Base-by-base conservation (phyloP, 2,329 filamentous ascomycete species). In the Exophiala dermatitidis region DNA sequence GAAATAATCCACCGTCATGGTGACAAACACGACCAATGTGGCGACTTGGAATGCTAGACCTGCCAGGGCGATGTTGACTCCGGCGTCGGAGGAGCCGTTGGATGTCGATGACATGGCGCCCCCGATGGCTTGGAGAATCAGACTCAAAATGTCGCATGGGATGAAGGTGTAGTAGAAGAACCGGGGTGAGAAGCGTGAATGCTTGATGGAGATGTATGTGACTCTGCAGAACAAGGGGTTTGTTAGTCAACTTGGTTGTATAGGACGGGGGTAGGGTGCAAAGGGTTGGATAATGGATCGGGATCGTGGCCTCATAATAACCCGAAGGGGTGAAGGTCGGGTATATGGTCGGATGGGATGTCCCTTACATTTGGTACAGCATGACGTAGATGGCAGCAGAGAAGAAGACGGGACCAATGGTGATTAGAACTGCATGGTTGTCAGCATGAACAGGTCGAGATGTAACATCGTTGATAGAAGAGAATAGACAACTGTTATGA, bases 361-460 rank as follows among this genome's bases (percentile, higher is more conserved):
- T 8, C 8, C 28, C 65, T 56, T 49, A 67, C 66, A 71, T 66
- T 50, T 68, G 64, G n/a, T 70, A 70, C 31, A 85, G 73, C 31
- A 80, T 83, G 50, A 86, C 76, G 65, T 86, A 87, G 63, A 86
- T 81, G 54, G 80, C 81, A 0, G 83, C 83, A 30, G 79, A 75
- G 62, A 78, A 75, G 66, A 79, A 82, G 50, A 79, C 77, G 6
- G 77, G 77, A 0, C 70, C 75, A 42, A 77, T 76, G 60, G 76
- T 80, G 47, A 86, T 72, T 66, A 79, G 83, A 56, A 79, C 76
- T 80, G 46, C 26, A 8, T 10, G 36, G 26, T 10, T 41, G 7
- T 34, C 33, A 34, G 33, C 10, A 6, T 6, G 33, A 34, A 19
- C 19, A 19, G 19, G 19, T 19, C 19, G 19, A 19, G 19, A 19